Conservation (phyloP, 345 rosid species). For the Sonneratia alba region DNA sequence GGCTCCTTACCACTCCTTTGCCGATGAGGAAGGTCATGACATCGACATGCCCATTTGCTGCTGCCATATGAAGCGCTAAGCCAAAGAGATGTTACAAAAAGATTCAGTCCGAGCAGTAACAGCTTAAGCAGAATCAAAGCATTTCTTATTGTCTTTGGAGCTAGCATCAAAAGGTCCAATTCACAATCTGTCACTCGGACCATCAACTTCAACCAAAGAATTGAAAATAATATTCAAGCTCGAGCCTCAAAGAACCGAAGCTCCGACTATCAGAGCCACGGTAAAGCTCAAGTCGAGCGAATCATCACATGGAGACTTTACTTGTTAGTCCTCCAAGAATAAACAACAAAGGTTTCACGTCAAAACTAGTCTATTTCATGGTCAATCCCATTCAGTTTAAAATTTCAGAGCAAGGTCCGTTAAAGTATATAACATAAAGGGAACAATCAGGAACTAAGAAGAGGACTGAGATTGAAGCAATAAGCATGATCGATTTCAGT, state of each 20-base stretch:
- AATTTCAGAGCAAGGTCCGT: not conserved
- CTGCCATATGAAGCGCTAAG: conserved; percentile 37
- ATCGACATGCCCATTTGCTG: conserved; percentile 69
- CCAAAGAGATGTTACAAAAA: not conserved
- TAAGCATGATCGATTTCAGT: not conserved
- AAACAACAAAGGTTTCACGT: not conserved
- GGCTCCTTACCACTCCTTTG: conserved; percentile 53
- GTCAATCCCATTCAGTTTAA: not conserved
- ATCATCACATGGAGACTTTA: not conserved
- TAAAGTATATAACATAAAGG: not conserved
- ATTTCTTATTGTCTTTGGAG: not conserved
- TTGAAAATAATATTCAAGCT: not conserved
- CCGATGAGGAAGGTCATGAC: conserved; percentile 67
- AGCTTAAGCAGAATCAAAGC: not conserved
- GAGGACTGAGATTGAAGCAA: not conserved
- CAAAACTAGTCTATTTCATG: not conserved
- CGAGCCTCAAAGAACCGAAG: not conserved
- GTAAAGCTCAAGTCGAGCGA: not conserved
- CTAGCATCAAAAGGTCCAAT: not conserved
- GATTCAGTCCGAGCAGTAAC: not conserved
- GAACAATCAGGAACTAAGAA: not conserved
- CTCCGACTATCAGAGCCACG: not conserved
- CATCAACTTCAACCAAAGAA: not conserved
- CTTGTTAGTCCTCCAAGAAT: not conserved
- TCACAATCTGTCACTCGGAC: not conserved